Evolutionary conservation across 108 stramenopile genomes (phyloP).

Genomic region (Poteriospumella lacustris): DNA sequence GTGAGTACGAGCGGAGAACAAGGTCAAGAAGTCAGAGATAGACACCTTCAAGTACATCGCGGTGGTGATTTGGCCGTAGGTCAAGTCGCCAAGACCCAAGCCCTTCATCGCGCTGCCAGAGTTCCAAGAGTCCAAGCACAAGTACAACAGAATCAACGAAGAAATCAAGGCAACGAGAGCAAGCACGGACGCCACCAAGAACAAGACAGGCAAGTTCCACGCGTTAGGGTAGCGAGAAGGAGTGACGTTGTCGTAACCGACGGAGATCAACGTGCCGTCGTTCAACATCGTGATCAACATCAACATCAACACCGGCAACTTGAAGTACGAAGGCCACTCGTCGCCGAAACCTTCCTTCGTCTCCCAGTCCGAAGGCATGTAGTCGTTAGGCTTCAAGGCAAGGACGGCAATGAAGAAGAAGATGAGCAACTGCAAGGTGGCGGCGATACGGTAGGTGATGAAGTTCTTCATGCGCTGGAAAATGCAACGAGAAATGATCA

Average conservation of each 20-base stretch:
- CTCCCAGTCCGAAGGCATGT: background rate
- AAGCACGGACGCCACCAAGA: constrained; percentile 54
- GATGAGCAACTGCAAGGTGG: constrained; percentile 65
- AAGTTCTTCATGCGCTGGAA: constrained; percentile 58
- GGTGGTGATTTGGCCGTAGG: constrained; percentile 27
- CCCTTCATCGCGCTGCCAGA: background rate
- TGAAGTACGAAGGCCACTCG: constrained; percentile 2
- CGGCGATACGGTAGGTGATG: constrained; percentile 59
- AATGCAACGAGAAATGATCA: constrained; percentile 63
- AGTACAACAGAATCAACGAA: constrained; percentile 42
- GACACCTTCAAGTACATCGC: constrained; percentile 38
- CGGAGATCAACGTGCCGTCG: constrained; percentile 20
- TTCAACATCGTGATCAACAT: constrained; percentile 21
- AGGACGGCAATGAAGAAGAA: constrained; percentile 45
- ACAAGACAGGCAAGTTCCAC: constrained; percentile 51
- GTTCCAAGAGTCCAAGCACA: constrained; percentile 28
- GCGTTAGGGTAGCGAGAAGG: constrained; percentile 58
- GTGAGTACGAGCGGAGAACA: constrained; percentile 32
- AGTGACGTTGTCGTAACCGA: constrained; percentile 38
- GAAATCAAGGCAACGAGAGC: constrained; percentile 55
- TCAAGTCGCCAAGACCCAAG: constrained; percentile 21
- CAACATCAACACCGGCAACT: constrained; percentile 9
- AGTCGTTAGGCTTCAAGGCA: background rate
- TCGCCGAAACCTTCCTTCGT: background rate
- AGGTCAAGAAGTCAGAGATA: constrained; percentile 35